Conservation (phyloP, 768 basidiomycete genomes). For the Termitomyces sp. region DNA sequence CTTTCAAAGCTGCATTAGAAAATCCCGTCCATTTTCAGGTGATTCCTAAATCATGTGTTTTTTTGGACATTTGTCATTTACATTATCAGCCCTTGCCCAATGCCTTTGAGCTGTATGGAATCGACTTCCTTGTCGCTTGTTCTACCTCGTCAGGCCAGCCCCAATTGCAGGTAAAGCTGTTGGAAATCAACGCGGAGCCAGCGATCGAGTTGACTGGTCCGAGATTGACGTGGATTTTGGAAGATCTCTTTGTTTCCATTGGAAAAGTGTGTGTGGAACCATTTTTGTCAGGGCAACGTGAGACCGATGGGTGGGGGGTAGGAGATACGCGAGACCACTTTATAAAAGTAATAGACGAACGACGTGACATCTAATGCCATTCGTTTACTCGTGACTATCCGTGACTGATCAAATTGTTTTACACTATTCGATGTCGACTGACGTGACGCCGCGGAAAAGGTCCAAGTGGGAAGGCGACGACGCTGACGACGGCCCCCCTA, state of each 20-base stretch:
- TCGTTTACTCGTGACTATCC: not conserved
- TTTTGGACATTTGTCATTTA: constrained; percentile 2
- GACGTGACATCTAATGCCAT: constrained; percentile 1
- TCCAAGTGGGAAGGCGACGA: constrained; percentile 64
- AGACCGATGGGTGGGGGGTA: constrained; percentile 33
- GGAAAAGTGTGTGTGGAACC: constrained; percentile 65
- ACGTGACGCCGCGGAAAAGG: constrained; percentile 58
- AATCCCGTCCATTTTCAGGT: constrained; percentile 86
- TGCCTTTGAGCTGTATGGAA: constrained; percentile 91
- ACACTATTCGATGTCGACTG: constrained; percentile 19
- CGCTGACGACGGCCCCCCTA: constrained; percentile 15
- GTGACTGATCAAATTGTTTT: constrained; percentile 1
- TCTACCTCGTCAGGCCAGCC: constrained; percentile 10
- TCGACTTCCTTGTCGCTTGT: constrained; percentile 82
- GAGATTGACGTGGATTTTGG: constrained; percentile 72
- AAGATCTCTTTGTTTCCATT: constrained; percentile 73
- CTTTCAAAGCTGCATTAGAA: constrained; percentile 79
- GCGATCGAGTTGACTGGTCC: constrained; percentile 92
- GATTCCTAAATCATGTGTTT: constrained; percentile 8
- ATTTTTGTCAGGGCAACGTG: constrained; percentile 36
- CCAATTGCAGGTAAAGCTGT: constrained; percentile 57
- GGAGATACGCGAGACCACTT: constrained; percentile 50
- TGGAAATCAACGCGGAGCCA: constrained; percentile 94
- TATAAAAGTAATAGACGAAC: constrained; percentile 60
- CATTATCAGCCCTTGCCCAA: constrained; percentile 70